Percentiles rank a stretch among this genome's conserved stretches.
Evolutionary conservation across 345 rosid species (phyloP).

Genomic region (Brassica nigra): DNA sequence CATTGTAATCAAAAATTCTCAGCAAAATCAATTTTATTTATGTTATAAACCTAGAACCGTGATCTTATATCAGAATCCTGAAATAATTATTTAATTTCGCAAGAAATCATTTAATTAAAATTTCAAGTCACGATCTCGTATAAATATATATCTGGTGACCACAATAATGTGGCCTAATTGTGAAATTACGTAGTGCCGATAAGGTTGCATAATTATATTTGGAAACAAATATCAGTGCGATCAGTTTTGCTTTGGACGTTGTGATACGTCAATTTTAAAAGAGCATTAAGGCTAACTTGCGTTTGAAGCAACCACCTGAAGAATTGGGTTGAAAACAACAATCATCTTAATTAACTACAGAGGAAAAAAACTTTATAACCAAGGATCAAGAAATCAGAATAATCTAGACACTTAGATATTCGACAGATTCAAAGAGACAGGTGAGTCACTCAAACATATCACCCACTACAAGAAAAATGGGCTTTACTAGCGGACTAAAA

Average conservation of each 20-base stretch:
- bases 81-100: too few species aligned
- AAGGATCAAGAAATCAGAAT: slow-evolving; percentile 3
- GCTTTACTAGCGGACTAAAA: not conserved
- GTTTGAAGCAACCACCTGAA: not conserved
- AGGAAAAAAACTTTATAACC: not conserved
- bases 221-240: too few species aligned
- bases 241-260: not conserved
- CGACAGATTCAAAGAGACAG: not conserved
- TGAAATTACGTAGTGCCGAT: not conserved
- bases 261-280: not conserved
- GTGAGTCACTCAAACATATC: not conserved
- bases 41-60: not conserved
- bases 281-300: not conserved
- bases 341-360: not conserved
- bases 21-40: not conserved
- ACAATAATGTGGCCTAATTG: not conserved
- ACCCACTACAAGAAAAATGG: not conserved
- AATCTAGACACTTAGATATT: not conserved
- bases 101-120: too few species aligned
- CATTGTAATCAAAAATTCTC: not conserved
- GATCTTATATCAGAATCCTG: not conserved
- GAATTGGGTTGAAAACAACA: not conserved
- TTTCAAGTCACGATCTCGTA: too few species aligned
- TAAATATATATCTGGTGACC: too few species aligned
- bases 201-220: not conserved